Evolutionary conservation across 352 stramenopile species (phyloP).

Genomic region (Pythium brassicae): DNA sequence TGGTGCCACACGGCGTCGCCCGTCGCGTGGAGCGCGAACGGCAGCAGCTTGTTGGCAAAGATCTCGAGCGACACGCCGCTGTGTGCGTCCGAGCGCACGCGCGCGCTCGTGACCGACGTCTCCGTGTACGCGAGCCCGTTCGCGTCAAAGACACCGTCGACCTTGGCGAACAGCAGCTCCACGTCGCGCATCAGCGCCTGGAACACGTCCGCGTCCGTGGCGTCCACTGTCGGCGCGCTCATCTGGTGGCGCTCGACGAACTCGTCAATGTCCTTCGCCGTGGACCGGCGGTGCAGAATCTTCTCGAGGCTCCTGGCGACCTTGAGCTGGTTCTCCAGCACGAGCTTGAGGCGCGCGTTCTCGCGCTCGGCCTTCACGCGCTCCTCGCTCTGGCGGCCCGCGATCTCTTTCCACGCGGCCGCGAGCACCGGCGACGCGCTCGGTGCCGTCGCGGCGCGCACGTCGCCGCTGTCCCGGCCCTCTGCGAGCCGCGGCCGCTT

Average conservation of each 20-base stretch:
- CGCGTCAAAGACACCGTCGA: constrained; percentile 1
- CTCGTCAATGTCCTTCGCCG: background rate
- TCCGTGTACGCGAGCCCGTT: constrained; percentile 4
- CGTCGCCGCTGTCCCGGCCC: background rate
- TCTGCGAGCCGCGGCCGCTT: background rate
- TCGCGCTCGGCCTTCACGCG: constrained; percentile 46
- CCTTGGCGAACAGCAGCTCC: background rate
- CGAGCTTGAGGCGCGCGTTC: constrained; percentile 44
- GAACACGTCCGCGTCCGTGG: background rate
- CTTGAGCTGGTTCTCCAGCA: constrained; percentile 62
- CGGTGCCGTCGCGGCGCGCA: too few relatives aligned
- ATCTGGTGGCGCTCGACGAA: background rate
- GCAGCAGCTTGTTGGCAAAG: constrained; percentile 27
- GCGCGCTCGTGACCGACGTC: background rate
- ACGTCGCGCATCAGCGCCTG: background rate
- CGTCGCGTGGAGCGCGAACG: constrained; percentile 30
- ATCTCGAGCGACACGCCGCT: constrained; percentile 30
- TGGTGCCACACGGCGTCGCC: constrained; percentile 32
- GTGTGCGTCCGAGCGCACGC: background rate
- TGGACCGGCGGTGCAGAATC: constrained; percentile 27
- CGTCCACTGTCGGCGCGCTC: background rate
- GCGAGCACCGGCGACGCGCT: background rate
- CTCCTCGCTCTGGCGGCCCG: constrained; percentile 12
- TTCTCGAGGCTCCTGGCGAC: constrained; percentile 41
- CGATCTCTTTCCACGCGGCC: background rate